Evolutionary conservation across 441 rosid genomes (phyloP).

Genomic region (Pelargonium myrrhifolium): DNA sequence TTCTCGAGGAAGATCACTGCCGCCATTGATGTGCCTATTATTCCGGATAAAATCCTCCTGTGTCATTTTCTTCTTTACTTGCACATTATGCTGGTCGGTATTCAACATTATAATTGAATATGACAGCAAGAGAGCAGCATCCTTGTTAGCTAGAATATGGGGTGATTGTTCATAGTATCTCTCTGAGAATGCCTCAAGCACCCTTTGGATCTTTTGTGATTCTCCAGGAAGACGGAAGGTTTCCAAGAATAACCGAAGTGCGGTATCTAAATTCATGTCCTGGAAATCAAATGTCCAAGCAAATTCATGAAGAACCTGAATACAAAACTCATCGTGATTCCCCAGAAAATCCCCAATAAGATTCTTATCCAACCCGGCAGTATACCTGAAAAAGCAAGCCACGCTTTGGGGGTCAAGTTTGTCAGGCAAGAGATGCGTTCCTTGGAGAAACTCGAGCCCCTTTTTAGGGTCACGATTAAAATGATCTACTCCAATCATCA

Average conservation of each 20-base stretch:
- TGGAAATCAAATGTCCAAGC: slow-evolving; percentile 84
- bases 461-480: slow-evolving; percentile 83
- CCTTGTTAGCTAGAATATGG: slow-evolving; percentile 65
- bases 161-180: slow-evolving; percentile 95
- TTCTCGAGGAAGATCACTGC: slow-evolving; percentile 82
- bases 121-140: slow-evolving; percentile 82
- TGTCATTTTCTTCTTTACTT: slow-evolving; percentile 94
- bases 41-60: slow-evolving; percentile 90
- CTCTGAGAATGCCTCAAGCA: slow-evolving; percentile 93
- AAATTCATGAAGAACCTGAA: slow-evolving; percentile 92
- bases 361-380: slow-evolving; percentile 86
- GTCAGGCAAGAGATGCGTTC: slow-evolving; percentile 68
- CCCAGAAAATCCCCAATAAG: slow-evolving; percentile 86
- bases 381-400: slow-evolving; percentile 79
- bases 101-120: slow-evolving; percentile 89
- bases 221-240: slow-evolving; percentile 94
- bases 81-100: slow-evolving; percentile 87
- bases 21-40: slow-evolving; percentile 83
- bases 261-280: slow-evolving; percentile 79
- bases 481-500: slow-evolving; percentile 81
- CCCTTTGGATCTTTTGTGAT: slow-evolving; percentile 94
- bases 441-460: slow-evolving; percentile 81
- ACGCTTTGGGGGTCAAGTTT: slow-evolving; percentile 84
- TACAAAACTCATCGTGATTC: slow-evolving; percentile 83
- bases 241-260: slow-evolving; percentile 80